A percentile compares a stretch with the other conserved stretches of the same genome.
Conservation (phyloP, 2,329 filamentous ascomycete species). For the Sporothrix humicola region DNA sequence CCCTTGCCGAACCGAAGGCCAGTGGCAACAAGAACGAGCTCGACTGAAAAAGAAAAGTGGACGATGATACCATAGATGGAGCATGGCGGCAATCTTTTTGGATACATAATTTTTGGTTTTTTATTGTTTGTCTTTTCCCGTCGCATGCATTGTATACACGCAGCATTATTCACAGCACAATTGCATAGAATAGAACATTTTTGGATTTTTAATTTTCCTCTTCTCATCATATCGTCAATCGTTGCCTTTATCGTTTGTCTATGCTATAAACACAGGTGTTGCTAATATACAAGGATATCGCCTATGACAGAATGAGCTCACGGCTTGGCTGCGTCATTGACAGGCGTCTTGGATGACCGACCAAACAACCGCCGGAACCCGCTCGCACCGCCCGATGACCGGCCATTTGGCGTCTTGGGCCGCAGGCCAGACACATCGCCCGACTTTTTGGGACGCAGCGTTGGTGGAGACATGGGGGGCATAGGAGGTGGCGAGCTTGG, state of each 20-base stretch:
- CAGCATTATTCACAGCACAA: not conserved
- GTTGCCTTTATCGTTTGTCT: conserved; percentile 4
- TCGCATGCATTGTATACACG: not conserved
- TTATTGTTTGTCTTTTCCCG: too few relatives aligned
- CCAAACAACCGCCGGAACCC: conserved; percentile 38
- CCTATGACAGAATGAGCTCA: not conserved
- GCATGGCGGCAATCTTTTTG: conserved; percentile 8
- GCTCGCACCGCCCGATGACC: conserved; percentile 26
- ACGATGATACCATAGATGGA: not conserved
- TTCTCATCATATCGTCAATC: conserved; percentile 1
- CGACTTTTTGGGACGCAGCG: conserved; percentile 33
- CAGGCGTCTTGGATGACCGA: conserved; percentile 21
- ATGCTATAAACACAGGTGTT: conserved; percentile 4
- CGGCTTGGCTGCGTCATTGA: conserved; percentile 10
- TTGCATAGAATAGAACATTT: conserved; percentile 12
- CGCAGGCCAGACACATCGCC: conserved; percentile 26
- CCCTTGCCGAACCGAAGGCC: not conserved
- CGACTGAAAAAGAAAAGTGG: not conserved
- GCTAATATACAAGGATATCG: not conserved
- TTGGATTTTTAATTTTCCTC: not conserved
- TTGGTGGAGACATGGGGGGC: conserved; percentile 28
- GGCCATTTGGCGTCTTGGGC: conserved; percentile 36
- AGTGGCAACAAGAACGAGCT: not conserved
- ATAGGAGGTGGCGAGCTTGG: not conserved
- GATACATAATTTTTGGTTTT: not conserved